Conservation (phyloP, 202 grass and related monocot genomes). For the Dendrocalamus latiflorus region DNA sequence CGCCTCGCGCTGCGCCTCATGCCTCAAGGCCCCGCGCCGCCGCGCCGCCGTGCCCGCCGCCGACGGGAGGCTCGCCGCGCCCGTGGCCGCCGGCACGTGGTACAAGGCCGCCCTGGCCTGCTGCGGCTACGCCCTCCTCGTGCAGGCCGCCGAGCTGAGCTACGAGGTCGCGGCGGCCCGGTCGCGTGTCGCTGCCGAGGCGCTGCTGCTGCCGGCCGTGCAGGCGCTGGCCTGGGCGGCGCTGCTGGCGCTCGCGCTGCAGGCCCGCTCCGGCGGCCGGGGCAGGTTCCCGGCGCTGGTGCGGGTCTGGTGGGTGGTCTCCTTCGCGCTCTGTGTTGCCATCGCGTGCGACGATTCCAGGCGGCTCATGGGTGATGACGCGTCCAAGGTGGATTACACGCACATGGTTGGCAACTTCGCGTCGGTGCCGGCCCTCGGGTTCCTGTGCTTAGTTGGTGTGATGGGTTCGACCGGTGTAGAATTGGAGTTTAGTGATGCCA, state of each 20-base stretch:
- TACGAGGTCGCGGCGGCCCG: conserved; percentile 39
- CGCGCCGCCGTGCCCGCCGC: neutral
- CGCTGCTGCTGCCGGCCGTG: conserved; percentile 47
- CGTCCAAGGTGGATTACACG: conserved; percentile 10
- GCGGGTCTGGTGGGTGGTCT: conserved; percentile 79
- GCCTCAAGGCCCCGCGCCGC: conserved; percentile 40
- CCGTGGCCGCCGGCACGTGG: conserved; percentile 18
- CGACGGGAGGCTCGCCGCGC: neutral
- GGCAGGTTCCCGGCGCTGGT: conserved; percentile 62
- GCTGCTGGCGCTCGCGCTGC: conserved; percentile 49
- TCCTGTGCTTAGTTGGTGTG: conserved; percentile 74
- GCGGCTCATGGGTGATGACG: conserved; percentile 15
- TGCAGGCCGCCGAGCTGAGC: conserved; percentile 44
- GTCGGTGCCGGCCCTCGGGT: conserved; percentile 51
- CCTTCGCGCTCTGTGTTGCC: conserved; percentile 67
- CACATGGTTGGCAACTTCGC: conserved; percentile 75
- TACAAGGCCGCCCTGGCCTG: conserved; percentile 36
- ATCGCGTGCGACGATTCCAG: conserved; percentile 45
- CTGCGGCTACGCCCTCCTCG: conserved; percentile 48
- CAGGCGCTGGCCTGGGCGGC: conserved; percentile 57
- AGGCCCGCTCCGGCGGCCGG: conserved; percentile 38
- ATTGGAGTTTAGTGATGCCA: conserved; percentile 33
- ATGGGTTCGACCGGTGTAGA: conserved; percentile 64
- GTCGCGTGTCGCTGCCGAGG: neutral
- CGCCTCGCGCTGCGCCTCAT: conserved; percentile 38